Evolutionary conservation across 2,329 filamentous ascomycete genomes (phyloP), one percentile per base, ranked within the genome.

Genomic region (Paramyrothecium roridum): DNA sequence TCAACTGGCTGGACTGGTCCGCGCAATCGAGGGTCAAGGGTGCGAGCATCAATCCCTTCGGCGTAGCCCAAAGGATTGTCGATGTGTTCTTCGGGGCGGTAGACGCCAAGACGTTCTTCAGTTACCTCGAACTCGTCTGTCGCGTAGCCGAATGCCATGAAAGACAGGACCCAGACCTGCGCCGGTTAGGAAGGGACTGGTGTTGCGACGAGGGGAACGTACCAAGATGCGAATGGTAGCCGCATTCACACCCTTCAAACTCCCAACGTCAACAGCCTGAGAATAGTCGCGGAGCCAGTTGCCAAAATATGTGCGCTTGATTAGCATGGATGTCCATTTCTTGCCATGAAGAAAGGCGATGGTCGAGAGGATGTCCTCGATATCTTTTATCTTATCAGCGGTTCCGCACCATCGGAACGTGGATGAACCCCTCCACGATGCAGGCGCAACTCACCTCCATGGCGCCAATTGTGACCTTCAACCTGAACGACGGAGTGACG

Each of bases 251-350:
- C 86, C 87, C 73, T 92, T 93, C 58, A 95, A 72, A 57, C 87
- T 91, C 50, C 89, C 89, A 13, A 93, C 87, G 66, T 93, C 90
- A 70, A 93, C 81, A 37, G 90, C 90, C 67, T 93, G 90, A 13
- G 49, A 92, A 70, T 95, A 95, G 74, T 93, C 90, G 57, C 90
- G 83, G 45, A 93, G 77, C 90, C 90, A 95, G 72, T 95, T 95
- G 56, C 90, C 90, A 76, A 93, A 93, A 73, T 92, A 93, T 30
- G 87, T 87, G 54, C 89, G 81, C 73, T 89, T 88, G 53, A 93
- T 81, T 74, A 90, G 84, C 78, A 90, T 86, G 16, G 85, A 85
- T 2, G 88, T 90, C 90, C 90, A 95, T 76, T 93, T 93, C 69
- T 92, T 90, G 56, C 90, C 90, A 59, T 88, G 82, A 56, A 93